These are phyloP conservation scores for Casuarina equisetifolia DNA, from an alignment of 306 rosid genomes.

Conservation along the genomic window DNA sequence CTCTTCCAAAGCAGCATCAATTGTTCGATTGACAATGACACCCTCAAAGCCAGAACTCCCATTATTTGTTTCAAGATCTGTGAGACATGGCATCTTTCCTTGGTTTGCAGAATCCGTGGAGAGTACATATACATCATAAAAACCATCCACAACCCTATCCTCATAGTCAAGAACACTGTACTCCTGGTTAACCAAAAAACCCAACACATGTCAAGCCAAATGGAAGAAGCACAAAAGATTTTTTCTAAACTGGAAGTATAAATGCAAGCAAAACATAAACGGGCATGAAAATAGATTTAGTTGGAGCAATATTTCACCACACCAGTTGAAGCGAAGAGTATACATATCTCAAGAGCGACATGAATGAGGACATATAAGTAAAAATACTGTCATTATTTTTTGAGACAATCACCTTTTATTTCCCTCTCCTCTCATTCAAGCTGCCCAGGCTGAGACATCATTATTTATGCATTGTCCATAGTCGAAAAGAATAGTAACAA, in stretches of 20 bases:
- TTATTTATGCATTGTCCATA: background rate
- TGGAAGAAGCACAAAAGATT: background rate
- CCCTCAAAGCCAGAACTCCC: conserved; percentile 78
- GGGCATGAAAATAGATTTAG: background rate
- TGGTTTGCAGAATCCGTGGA: conserved; percentile 65
- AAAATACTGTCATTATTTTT: background rate
- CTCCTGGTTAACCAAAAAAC: conserved; percentile 54
- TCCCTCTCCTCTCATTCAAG: background rate
- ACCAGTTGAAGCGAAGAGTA: background rate
- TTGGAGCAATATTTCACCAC: background rate
- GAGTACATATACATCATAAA: conserved; percentile 78
- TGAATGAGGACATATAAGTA: background rate
- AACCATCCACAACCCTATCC: conserved; percentile 89
- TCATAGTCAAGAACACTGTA: conserved; percentile 87
- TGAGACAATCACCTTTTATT: background rate
- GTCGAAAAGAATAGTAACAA: too few species aligned
- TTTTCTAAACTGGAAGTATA: conserved; percentile 1
- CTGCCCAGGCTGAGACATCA: background rate
- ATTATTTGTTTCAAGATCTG: conserved; percentile 68
- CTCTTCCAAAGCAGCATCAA: conserved; percentile 84
- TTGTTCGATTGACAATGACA: conserved; percentile 68
- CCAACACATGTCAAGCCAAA: conserved; percentile 31
- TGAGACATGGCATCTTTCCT: conserved; percentile 88
- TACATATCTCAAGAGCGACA: background rate
- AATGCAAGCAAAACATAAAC: conserved; percentile 16